These are phyloP conservation scores for Wickerhamomyces rabaulensis DNA, from an alignment of 805 yeast species.

Conservation along the genomic window DNA sequence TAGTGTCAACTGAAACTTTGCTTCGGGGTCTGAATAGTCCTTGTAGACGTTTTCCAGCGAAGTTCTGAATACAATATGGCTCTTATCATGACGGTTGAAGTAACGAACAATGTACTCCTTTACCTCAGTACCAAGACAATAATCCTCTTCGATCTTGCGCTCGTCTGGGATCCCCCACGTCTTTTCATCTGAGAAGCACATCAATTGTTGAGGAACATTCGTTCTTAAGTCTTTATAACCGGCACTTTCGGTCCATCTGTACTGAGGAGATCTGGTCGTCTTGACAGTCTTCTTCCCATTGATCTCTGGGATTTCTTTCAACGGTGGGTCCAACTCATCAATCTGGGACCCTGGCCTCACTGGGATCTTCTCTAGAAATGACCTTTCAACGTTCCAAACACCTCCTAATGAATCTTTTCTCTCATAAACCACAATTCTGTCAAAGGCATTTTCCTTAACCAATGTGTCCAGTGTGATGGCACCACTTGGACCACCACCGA, in stretches of 20 bases:
- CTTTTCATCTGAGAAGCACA: slow-evolving; percentile 34
- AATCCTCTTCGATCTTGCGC: slow-evolving; percentile 25
- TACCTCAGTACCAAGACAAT: not conserved
- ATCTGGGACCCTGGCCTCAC: slow-evolving; percentile 16
- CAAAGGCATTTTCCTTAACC: slow-evolving; percentile 29
- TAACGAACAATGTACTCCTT: slow-evolving; percentile 42
- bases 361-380: slow-evolving; percentile 4
- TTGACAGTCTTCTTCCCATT: not conserved
- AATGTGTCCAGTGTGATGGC: slow-evolving; percentile 36
- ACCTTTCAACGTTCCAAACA: slow-evolving; percentile 31
- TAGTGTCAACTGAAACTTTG: slow-evolving; percentile 22
- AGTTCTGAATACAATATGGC: slow-evolving; percentile 23
- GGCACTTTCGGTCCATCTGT: slow-evolving; percentile 21
- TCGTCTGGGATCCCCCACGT: slow-evolving; percentile 24
- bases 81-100: slow-evolving; percentile 20
- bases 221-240: slow-evolving; percentile 24
- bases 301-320: not conserved
- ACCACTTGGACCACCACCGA: slow-evolving; percentile 49
- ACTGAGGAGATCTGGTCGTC: not conserved
- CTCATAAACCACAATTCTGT: slow-evolving; percentile 33
- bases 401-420: slow-evolving; percentile 34
- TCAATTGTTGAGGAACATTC: slow-evolving; percentile 33
- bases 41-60: slow-evolving; percentile 31
- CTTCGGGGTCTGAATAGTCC: slow-evolving; percentile 3
- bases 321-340: slow-evolving; percentile 20